Conservation (phyloP, 495 filamentous ascomycete genomes). For the Lepraria neglecta region DNA sequence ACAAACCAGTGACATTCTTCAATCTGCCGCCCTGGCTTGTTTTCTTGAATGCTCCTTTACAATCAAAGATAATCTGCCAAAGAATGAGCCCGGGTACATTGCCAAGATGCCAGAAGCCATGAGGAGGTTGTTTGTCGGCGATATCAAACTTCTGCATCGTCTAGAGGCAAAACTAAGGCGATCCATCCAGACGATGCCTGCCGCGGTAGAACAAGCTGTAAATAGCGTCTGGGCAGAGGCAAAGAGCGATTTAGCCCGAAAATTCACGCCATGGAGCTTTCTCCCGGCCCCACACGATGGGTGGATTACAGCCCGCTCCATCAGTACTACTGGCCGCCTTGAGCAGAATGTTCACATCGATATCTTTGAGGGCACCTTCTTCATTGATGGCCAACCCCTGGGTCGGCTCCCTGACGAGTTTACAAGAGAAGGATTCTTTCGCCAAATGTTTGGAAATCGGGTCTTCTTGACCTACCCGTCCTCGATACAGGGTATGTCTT, state of each 20-base stretch:
- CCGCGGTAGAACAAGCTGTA: slow-evolving; percentile 16
- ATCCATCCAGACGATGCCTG: slow-evolving; percentile 27
- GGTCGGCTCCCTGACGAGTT: slow-evolving; percentile 44
- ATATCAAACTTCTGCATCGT: slow-evolving; percentile 40
- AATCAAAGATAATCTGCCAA: slow-evolving; percentile 20
- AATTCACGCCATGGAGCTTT: slow-evolving; percentile 17
- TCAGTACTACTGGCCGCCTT: not conserved
- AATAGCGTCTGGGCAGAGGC: slow-evolving; percentile 20
- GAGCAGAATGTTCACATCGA: slow-evolving; percentile 37
- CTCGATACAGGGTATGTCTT: slow-evolving; percentile 40
- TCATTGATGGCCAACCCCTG: slow-evolving; percentile 44
- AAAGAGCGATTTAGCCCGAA: slow-evolving; percentile 2
- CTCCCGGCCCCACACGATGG: slow-evolving; percentile 15
- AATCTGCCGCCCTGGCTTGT: slow-evolving; percentile 13
- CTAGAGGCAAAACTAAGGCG: slow-evolving; percentile 33
- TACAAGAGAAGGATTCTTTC: slow-evolving; percentile 33
- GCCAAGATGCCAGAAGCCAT: slow-evolving; percentile 11
- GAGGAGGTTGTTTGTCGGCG: slow-evolving; percentile 39
- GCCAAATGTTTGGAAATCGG: slow-evolving; percentile 46
- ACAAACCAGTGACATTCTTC: not conserved
- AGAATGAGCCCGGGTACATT: slow-evolving; percentile 14
- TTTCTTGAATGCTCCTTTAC: slow-evolving; percentile 24
- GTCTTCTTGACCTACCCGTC: slow-evolving; percentile 44
- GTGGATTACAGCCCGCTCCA: slow-evolving; percentile 14
- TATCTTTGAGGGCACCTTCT: slow-evolving; percentile 42